Percentiles rank a stretch among this genome's conserved stretches.
Conservation (phyloP, 2,329 filamentous ascomycete genomes). For the Fusarium sp. region DNA sequence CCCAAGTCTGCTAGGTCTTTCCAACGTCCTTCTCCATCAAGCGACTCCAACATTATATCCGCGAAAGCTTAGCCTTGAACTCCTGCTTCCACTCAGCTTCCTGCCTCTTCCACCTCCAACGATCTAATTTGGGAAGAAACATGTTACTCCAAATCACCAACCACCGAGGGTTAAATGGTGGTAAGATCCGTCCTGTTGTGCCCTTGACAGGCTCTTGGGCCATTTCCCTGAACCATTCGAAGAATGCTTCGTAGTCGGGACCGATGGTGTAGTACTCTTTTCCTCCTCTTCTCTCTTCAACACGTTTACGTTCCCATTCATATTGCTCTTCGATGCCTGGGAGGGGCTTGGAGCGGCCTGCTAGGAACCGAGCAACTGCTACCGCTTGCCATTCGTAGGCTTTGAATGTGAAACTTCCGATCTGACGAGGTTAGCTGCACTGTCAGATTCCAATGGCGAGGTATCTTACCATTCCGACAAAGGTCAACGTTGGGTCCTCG, state of each 20-base stretch:
- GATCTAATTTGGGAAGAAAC: constrained; percentile 17
- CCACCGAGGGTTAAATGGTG: constrained; percentile 31
- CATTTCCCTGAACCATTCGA: constrained; percentile 25
- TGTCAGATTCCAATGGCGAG: rapidly evolving
- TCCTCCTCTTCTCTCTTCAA: constrained; percentile 32
- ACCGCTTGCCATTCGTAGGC: constrained; percentile 40
- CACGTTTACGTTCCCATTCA: constrained; percentile 31
- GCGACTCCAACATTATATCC: not conserved
- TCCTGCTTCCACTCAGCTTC: constrained; percentile 19
- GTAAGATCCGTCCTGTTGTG: constrained; percentile 18
- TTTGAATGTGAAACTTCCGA: constrained; percentile 37
- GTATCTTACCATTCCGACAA: constrained; percentile 22
- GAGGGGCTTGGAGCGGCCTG: constrained; percentile 13
- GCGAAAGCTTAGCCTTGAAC: not conserved
- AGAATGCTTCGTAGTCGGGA: constrained; percentile 26
- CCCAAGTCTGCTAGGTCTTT: not conserved
- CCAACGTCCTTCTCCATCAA: not conserved
- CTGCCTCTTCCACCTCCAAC: constrained; percentile 31
- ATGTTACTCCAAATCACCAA: constrained; percentile 30
- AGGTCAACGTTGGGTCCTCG: constrained; percentile 27
- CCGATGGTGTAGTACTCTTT: constrained; percentile 40
- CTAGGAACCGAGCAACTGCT: constrained; percentile 26
- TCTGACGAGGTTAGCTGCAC: not conserved
- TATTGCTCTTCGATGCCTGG: constrained; percentile 21
- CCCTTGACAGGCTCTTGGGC: constrained; percentile 28